Evolutionary conservation across 352 stramenopile genomes (phyloP).

Genomic region (Pythium chondricola): DNA sequence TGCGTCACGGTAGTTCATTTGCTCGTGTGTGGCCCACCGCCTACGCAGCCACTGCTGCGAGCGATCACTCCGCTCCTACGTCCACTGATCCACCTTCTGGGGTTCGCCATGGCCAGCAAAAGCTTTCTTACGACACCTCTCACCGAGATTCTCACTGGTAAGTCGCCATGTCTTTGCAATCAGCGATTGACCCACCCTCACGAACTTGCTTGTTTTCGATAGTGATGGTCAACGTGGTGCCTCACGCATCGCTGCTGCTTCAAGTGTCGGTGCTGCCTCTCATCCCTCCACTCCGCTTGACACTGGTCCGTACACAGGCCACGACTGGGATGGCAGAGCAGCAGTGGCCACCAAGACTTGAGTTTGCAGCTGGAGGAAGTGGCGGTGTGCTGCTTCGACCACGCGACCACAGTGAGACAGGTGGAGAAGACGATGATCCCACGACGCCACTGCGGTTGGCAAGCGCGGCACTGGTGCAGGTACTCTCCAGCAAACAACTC

Average conservation of each 20-base stretch:
- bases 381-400: constrained; percentile 47
- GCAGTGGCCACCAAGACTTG: constrained; percentile 30
- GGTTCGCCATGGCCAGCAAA: constrained; percentile 61
- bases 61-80: constrained; percentile 68
- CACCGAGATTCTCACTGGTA: constrained; percentile 46
- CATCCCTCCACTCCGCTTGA: constrained; percentile 26
- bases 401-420: background rate
- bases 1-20: constrained; percentile 47
- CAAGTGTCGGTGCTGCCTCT: constrained; percentile 54
- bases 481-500: constrained; percentile 58
- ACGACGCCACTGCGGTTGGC: constrained; percentile 28
- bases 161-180: constrained; percentile 1
- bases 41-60: constrained; percentile 42
- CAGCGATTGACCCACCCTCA: too few relatives aligned
- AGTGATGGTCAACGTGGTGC: constrained; percentile 32
- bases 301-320: constrained; percentile 8
- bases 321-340: background rate
- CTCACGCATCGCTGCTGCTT: constrained; percentile 29
- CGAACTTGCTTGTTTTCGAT: too few relatives aligned
- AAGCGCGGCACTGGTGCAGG: constrained; percentile 39
- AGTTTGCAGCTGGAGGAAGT: constrained; percentile 57
- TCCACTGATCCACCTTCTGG: constrained; percentile 65
- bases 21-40: constrained; percentile 62
- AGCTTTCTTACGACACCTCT: constrained; percentile 44
- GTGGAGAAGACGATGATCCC: constrained; percentile 10